A percentile compares a stretch with the other conserved stretches of the same genome.
Evolutionary conservation across 75 land plant species (phyloP).

Genomic region (Adiantum capillusveneris): DNA sequence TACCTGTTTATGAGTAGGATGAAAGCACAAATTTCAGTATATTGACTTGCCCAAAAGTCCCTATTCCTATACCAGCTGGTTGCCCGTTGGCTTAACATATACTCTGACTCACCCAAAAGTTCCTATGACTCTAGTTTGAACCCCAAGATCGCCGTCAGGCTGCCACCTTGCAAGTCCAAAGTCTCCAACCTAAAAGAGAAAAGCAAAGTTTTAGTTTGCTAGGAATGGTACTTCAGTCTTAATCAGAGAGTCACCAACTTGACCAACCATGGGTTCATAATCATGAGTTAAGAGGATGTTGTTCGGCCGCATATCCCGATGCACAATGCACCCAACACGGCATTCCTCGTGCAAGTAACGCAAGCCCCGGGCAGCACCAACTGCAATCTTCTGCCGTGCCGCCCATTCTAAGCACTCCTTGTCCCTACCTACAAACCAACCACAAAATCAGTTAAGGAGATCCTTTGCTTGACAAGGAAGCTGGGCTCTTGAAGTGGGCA

Average conservation of each 20-base stretch:
- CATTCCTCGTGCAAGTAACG: conserved; percentile 97
- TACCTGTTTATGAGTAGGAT: conserved; percentile 45
- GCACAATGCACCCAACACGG: conserved; percentile 96
- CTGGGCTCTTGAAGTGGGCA: too few species aligned
- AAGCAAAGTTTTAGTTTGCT: too few species aligned
- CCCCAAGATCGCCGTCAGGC: conserved; percentile 78
- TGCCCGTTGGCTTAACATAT: too few species aligned
- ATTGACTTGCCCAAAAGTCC: neutral
- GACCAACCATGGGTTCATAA: conserved; percentile 73
- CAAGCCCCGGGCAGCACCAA: conserved; percentile 92
- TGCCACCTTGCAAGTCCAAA: conserved; percentile 99
- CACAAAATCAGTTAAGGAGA: too few species aligned
- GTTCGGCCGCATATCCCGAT: conserved; percentile 97
- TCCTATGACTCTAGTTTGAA: conserved; percentile 88
- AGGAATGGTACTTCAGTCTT: too few species aligned
- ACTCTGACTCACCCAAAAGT: conserved; percentile 68
- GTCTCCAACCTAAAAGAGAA: conserved; percentile 86
- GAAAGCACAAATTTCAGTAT: neutral
- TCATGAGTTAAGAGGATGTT: conserved; percentile 97
- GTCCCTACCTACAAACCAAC: conserved; percentile 32
- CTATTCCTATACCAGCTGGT: too few species aligned
- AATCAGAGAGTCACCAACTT: too few species aligned
- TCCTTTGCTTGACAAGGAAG: too few species aligned
- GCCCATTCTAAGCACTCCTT: conserved; percentile 62
- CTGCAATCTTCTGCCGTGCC: conserved; percentile 90